Evolutionary conservation across 352 stramenopile genomes (phyloP).

Genomic region (Globisporangium barbulae): DNA sequence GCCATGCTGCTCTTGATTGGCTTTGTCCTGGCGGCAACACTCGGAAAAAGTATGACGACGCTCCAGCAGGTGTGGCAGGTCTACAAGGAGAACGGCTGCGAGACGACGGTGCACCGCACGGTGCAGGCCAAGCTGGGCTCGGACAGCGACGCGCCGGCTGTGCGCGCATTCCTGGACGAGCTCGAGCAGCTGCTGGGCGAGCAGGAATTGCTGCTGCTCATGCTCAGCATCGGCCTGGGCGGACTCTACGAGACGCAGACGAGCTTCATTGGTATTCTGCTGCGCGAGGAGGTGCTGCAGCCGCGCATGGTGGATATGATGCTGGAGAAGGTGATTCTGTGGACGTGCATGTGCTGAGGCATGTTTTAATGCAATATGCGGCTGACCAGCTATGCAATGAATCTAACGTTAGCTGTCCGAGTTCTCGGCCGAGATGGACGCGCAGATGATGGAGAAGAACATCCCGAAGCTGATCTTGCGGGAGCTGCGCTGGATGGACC

Average conservation of each 20-base stretch:
- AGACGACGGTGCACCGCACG: constrained; percentile 31
- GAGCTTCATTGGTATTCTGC: constrained; percentile 55
- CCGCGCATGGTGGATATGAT: constrained; percentile 40
- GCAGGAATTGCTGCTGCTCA: constrained; percentile 36
- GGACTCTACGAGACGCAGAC: constrained; percentile 38
- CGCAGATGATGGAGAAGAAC: constrained; percentile 39
- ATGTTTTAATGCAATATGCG: not conserved
- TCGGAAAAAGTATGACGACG: constrained; percentile 23
- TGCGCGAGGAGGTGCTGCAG: constrained; percentile 51
- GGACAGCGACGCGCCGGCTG: constrained; percentile 19
- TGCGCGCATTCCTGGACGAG: constrained; percentile 31
- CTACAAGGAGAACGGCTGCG: constrained; percentile 45
- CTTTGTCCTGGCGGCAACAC: not conserved
- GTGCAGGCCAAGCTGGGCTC: constrained; percentile 26
- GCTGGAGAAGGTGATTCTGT: constrained; percentile 36
- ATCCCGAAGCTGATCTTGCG: constrained; percentile 60
- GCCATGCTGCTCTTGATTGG: not conserved
- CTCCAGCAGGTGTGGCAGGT: constrained; percentile 40
- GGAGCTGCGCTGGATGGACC: constrained; percentile 63
- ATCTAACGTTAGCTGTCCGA: constrained; percentile 31
- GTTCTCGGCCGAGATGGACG: constrained; percentile 34
- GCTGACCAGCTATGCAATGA: not conserved
- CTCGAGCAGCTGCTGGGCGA: constrained; percentile 36
- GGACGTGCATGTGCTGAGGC: not conserved
- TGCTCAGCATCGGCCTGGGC: constrained; percentile 44